A percentile compares a stretch with the other conserved stretches of the same genome.
phyloP scores from a whole-genome alignment of 1,284 basidiomycete genomes.

The Exobasidium rhododendri region DNA sequence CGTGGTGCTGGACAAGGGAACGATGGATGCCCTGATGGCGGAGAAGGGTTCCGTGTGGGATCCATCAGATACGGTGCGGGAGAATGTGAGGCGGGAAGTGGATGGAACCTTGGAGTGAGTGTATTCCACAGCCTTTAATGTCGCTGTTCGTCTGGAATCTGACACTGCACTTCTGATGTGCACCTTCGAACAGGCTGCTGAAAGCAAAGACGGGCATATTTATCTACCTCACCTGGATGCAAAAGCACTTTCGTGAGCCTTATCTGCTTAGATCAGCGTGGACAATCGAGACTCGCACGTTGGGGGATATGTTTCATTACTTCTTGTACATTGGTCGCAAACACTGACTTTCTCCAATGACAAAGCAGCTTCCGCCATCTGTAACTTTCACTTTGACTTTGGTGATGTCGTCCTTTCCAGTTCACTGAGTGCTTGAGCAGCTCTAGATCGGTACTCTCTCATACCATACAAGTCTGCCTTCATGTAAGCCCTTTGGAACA shows the following conservation, averaged over 20 bases:
- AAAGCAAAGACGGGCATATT: slow-evolving; percentile 31
- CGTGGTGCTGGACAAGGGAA: slow-evolving; percentile 46
- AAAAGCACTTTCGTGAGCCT: slow-evolving; percentile 43
- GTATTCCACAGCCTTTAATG: background rate
- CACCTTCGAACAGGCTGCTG: slow-evolving; percentile 24
- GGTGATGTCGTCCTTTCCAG: background rate
- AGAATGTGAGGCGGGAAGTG: slow-evolving; percentile 32
- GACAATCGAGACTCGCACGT: slow-evolving; percentile 30
- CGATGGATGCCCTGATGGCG: slow-evolving; percentile 53
- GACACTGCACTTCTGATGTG: background rate
- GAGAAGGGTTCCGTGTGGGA: slow-evolving; percentile 43
- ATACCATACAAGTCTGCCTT: slow-evolving; percentile 18
- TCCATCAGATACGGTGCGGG: slow-evolving; percentile 29
- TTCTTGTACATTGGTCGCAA: slow-evolving; percentile 31
- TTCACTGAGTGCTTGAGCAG: slow-evolving; percentile 6
- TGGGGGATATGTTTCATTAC: slow-evolving; percentile 48
- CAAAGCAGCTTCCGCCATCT: slow-evolving; percentile 5
- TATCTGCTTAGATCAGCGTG: slow-evolving; percentile 35
- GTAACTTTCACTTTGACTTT: background rate
- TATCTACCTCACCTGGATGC: slow-evolving; percentile 51
- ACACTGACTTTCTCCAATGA: slow-evolving; percentile 4
- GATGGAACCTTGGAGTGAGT: slow-evolving; percentile 39
- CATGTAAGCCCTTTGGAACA: slow-evolving; percentile 34
- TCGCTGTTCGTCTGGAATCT: no score
- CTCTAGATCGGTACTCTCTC: slow-evolving; percentile 7